Percentiles rank a stretch among this genome's conserved stretches.
Evolutionary conservation across 371 early-diverging fungal genomes (phyloP).

Genomic region (Choanephora cucurbitarum): DNA sequence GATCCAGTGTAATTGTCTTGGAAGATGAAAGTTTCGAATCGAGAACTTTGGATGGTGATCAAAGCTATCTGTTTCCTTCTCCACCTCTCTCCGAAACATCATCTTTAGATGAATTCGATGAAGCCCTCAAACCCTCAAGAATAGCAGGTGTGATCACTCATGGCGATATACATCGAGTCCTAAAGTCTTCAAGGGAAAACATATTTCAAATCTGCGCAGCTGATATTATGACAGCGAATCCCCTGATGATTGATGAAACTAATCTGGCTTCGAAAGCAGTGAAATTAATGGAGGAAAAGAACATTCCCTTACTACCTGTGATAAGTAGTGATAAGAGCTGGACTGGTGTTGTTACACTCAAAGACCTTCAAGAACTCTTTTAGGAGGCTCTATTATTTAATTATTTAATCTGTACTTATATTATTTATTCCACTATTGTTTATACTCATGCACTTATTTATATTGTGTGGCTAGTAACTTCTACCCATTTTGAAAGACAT

Average conservation of each 20-base stretch:
- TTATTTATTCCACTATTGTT: background rate
- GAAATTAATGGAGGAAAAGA: conserved; percentile 29
- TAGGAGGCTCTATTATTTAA: conserved; percentile 14
- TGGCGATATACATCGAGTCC: conserved; percentile 38
- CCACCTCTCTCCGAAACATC: conserved; percentile 34
- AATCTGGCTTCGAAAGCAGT: conserved; percentile 45
- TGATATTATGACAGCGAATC: conserved; percentile 43
- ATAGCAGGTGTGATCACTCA: conserved; percentile 50
- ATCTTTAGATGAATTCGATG: conserved; percentile 15
- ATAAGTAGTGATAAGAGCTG: conserved; percentile 29
- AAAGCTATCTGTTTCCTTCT: conserved; percentile 17
- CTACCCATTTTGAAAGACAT: too few species aligned
- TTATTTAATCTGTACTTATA: background rate
- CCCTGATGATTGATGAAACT: conserved; percentile 29
- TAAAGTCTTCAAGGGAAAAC: conserved; percentile 35
- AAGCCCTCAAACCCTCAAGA: conserved; percentile 5
- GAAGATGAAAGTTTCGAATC: conserved; percentile 17
- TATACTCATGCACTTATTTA: too few species aligned
- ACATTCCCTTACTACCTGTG: conserved; percentile 44
- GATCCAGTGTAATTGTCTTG: conserved; percentile 44
- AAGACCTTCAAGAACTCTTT: conserved; percentile 50
- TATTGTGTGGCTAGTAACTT: too few species aligned
- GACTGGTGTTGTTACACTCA: conserved; percentile 45
- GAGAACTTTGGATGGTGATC: background rate
- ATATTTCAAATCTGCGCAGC: conserved; percentile 43